phyloP scores from a whole-genome alignment of 345 rosid genomes.

The Sisymbrium irio region DNA sequence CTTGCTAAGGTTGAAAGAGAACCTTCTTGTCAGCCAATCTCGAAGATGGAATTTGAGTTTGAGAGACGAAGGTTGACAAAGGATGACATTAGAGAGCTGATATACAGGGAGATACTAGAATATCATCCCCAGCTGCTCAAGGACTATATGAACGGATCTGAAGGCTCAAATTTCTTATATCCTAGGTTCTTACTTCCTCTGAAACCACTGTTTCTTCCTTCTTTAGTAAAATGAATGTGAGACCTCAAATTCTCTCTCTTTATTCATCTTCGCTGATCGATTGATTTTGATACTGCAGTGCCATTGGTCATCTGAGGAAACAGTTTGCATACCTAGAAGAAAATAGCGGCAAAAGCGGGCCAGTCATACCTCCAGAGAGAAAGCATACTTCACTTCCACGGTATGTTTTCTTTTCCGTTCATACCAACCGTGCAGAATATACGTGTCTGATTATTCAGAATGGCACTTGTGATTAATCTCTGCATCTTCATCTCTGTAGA shows the following conservation, averaged over 20 bases:
- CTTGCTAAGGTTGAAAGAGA: conserved; percentile 91
- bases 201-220: background rate
- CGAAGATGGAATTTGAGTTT: conserved; percentile 94
- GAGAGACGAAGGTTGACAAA: conserved; percentile 88
- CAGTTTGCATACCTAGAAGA: conserved; percentile 95
- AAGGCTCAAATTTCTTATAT: conserved; percentile 82
- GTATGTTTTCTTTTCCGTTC: conserved; percentile 17
- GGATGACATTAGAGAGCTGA: conserved; percentile 81
- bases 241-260: background rate
- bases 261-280: background rate
- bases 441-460: background rate
- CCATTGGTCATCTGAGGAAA: conserved; percentile 82
- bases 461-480: conserved; percentile 13
- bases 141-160: conserved; percentile 80
- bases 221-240: background rate
- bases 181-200: conserved; percentile 64
- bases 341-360: conserved; percentile 79
- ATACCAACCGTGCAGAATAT: conserved; percentile 3
- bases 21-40: conserved; percentile 81
- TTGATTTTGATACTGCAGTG: conserved; percentile 53
- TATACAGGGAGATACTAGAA: conserved; percentile 88
- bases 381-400: conserved; percentile 66
- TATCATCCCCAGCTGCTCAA: conserved; percentile 95
- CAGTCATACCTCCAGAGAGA: conserved; percentile 84
- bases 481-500: conserved; percentile 38